Evolutionary conservation across 495 filamentous ascomycete species (phyloP).

Genomic region (Bacidia rubella): DNA sequence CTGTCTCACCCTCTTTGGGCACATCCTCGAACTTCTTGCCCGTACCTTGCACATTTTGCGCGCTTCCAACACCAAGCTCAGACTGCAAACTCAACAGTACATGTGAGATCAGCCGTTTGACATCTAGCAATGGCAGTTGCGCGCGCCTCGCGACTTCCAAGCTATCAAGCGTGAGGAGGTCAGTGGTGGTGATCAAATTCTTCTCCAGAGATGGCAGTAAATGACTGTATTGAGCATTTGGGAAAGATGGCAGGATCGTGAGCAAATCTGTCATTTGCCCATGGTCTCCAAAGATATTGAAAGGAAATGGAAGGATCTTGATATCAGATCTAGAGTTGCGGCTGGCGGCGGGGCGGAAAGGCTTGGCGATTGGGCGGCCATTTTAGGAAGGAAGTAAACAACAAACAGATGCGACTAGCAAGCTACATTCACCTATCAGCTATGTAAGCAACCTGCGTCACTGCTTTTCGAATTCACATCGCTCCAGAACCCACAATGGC

Average conservation of each 20-base stretch:
- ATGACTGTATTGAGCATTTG: slow-evolving; percentile 49
- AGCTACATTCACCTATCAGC: not conserved
- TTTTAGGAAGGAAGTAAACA: not conserved
- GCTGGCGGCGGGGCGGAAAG: not conserved
- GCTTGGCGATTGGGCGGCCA: not conserved
- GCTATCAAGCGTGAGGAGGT: slow-evolving; percentile 74
- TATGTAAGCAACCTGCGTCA: not conserved
- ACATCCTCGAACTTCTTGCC: slow-evolving; percentile 4
- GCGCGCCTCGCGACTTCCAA: slow-evolving; percentile 78
- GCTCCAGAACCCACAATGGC: slow-evolving; percentile 27
- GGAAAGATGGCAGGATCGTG: slow-evolving; percentile 67
- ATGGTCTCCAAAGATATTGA: not conserved
- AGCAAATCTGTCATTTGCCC: slow-evolving; percentile 71
- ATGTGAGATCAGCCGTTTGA: slow-evolving; percentile 52
- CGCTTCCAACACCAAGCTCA: slow-evolving; percentile 37
- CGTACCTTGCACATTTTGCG: slow-evolving; percentile 1
- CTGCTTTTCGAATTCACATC: not conserved
- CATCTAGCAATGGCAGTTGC: slow-evolving; percentile 63
- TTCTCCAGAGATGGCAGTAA: slow-evolving; percentile 72
- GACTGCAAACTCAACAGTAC: slow-evolving; percentile 52
- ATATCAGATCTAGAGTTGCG: not conserved
- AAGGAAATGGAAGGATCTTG: not conserved
- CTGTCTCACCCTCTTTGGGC: not conserved
- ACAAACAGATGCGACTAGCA: not conserved
- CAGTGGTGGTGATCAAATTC: slow-evolving; percentile 57